phyloP scores from a whole-genome alignment of 108 stramenopile genomes.

The Pseudonitzschia multistriata region DNA sequence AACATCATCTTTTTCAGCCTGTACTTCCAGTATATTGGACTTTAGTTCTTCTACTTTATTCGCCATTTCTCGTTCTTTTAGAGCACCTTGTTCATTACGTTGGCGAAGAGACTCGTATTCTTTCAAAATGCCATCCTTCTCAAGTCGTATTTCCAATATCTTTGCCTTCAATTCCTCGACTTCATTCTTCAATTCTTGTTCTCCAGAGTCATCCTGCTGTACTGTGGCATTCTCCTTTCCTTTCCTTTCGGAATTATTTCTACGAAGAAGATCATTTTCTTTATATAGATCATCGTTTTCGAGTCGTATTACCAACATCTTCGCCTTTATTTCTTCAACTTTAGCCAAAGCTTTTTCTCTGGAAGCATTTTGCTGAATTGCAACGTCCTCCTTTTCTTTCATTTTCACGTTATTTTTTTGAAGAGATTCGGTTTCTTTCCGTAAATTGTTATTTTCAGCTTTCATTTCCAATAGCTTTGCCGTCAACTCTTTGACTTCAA shows the following conservation, averaged over 20 bases:
- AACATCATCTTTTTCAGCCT: neutral
- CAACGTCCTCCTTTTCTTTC: neutral
- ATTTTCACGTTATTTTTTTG: neutral
- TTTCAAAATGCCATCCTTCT: neutral
- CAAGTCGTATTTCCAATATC: neutral
- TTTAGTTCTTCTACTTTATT: neutral
- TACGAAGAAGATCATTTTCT: neutral
- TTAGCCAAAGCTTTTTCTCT: too few species aligned
- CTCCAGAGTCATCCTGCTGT: neutral
- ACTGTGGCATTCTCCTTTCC: neutral
- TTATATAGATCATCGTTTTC: constrained; percentile 1
- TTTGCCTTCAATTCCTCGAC: constrained; percentile 2
- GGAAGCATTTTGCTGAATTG: too few species aligned
- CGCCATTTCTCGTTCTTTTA: neutral
- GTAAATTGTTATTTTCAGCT: neutral
- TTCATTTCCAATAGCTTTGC: neutral
- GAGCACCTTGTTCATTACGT: neutral
- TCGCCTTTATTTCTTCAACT: neutral
- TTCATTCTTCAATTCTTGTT: neutral
- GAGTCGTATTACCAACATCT: neutral
- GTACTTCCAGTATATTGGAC: neutral
- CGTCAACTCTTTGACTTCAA: neutral
- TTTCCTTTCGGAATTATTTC: neutral
- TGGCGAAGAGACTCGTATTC: constrained; percentile 8
- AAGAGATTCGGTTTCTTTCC: constrained; percentile 1